Evolutionary conservation across 2,329 filamentous ascomycete species (phyloP).

Genomic region (Metarhizium robertsii): DNA sequence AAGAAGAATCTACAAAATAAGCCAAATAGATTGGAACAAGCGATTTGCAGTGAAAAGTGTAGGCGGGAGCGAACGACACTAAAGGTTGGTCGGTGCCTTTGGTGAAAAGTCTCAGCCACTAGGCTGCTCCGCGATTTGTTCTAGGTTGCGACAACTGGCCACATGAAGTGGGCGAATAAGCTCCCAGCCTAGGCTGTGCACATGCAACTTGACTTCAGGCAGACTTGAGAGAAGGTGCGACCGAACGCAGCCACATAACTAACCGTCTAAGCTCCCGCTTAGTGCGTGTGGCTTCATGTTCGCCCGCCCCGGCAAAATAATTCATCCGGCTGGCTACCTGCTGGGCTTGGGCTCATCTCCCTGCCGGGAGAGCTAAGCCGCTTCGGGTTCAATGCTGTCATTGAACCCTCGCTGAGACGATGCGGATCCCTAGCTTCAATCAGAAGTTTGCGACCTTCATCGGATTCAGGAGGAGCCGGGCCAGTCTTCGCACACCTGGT

Average conservation of each 20-base stretch:
- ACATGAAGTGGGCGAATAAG: background rate
- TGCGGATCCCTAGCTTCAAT: slow-evolving; percentile 10
- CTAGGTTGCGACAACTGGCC: slow-evolving; percentile 2
- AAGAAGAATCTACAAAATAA: too few species aligned
- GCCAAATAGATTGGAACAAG: background rate
- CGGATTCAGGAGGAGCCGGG: background rate
- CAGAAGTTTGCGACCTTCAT: background rate
- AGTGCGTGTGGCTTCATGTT: background rate
- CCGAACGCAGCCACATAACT: too few species aligned
- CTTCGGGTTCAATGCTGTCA: background rate
- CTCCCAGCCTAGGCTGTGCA: background rate
- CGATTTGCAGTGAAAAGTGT: background rate
- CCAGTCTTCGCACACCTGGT: background rate
- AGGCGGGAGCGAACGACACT: background rate
- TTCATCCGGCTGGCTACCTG: slow-evolving; percentile 8
- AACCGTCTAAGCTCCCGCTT: too few species aligned
- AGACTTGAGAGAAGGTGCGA: too few species aligned
- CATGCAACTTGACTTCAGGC: too few species aligned
- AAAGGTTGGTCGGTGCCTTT: too few species aligned
- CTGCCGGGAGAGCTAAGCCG: background rate
- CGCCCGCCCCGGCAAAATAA: slow-evolving; percentile 6
- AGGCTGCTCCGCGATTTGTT: background rate
- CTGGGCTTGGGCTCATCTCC: background rate
- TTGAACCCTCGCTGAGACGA: background rate
- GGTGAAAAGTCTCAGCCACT: background rate